Evolutionary conservation across 2,329 filamentous ascomycete species (phyloP), one percentile per base, ranked within the genome.

Genomic region (Parastagonospora avenae): DNA sequence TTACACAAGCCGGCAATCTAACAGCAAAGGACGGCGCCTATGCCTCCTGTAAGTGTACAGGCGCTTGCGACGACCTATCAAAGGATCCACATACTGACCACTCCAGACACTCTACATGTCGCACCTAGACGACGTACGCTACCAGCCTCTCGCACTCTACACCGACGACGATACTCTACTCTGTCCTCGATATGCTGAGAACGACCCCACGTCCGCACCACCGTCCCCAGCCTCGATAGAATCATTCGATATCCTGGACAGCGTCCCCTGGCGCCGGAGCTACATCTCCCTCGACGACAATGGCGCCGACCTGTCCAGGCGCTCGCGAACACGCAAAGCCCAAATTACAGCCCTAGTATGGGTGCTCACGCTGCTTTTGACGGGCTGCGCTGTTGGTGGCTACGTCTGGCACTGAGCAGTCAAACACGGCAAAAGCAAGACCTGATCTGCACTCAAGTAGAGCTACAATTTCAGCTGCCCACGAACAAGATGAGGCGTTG

Each of bases 181-280:
- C 28, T 69, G 60, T 42, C 67, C 68, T 8, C 66, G 63, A 40
- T 72, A 72, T 54, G 67, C 67, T 28, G 68, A 72, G 33, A 55
- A 54, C 15, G 68, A 72, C 39, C 44, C 60, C 9, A 59, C 64
- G 1, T 68, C 66, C 16, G 63, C 66, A n/a, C 70, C 69, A 10
- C 66, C 67, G n/a, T 71, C 69, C 8, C 69, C 68, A 24, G 63
- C 68, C 8, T 70, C 67, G 1, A 61, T 72, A 14, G 66, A 72
- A 46, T 68, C 68, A 12, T 70, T 73, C 47, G 69, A 72, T 43
- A 59, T 71, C 33, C 53, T 70, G 15, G 69, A 71, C 28, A 63
- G 56, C 16, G 62, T 68, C 36, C 64, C 68, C 39, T 72, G 70
- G 69, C 62, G 67, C 14, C 54, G 57, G 38, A 64, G 64, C 33